A percentile compares a stretch with the other conserved stretches of the same genome.
phyloP scores from a whole-genome alignment of 2,329 filamentous ascomycete genomes.

The Stylonectria norvegica region DNA sequence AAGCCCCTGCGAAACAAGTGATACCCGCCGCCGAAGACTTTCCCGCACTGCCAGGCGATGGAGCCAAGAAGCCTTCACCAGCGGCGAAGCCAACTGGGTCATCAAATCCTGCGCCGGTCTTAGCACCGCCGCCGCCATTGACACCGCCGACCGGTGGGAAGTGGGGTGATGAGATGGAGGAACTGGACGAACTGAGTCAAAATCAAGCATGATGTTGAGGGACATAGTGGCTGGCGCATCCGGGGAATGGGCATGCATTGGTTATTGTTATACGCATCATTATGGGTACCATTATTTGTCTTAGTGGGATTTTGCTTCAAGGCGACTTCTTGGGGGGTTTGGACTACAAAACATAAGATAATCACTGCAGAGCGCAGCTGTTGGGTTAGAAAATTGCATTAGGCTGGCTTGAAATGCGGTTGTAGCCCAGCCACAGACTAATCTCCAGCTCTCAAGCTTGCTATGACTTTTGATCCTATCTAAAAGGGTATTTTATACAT shows the following conservation, averaged over 20 bases:
- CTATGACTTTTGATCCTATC: conserved; percentile 11
- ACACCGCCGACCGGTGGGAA: conserved; percentile 36
- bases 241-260: background rate
- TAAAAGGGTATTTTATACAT: no score
- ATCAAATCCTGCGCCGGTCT: conserved; percentile 29
- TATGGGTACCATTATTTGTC: no score
- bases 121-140: conserved; percentile 26
- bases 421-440: conserved; percentile 5
- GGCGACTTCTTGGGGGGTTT: background rate
- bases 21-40: conserved; percentile 34
- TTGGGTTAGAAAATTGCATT: no score
- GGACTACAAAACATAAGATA: background rate
- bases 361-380: no score
- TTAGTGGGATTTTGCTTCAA: background rate
- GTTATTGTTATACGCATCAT: background rate
- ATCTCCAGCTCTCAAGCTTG: conserved; percentile 5
- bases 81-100: conserved; percentile 11
- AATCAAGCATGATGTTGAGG: conserved; percentile 19
- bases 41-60: conserved; percentile 33
- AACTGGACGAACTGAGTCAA: conserved; percentile 39
- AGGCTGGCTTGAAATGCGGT: background rate
- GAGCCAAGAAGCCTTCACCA: conserved; percentile 20
- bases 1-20: conserved; percentile 20
- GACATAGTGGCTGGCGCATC: conserved; percentile 7
- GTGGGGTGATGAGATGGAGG: conserved; percentile 60